phyloP scores from a whole-genome alignment of 768 basidiomycete species.

The Auricularia cornea region DNA sequence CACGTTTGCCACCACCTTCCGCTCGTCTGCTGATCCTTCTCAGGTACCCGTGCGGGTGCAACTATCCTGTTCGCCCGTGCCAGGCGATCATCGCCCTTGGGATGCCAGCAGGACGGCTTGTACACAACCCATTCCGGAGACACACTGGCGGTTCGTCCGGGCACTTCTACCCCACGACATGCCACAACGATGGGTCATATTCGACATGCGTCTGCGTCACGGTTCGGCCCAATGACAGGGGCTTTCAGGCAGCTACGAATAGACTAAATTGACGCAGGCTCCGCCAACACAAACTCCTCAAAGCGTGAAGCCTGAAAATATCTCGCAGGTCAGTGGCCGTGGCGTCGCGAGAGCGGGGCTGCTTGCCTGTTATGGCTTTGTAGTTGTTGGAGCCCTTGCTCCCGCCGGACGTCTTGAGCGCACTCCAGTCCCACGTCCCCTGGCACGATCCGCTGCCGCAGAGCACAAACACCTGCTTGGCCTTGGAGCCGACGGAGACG shows the following conservation, averaged over 20 bases:
- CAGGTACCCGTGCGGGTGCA: no score
- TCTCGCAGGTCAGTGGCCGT: no score
- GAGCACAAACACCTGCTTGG: conserved; percentile 42
- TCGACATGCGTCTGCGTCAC: conserved; percentile 27
- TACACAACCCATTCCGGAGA: no score
- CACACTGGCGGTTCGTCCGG: conserved; percentile 20
- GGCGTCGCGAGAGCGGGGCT: no score
- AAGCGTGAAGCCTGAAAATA: no score
- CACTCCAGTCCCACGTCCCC: conserved; percentile 41
- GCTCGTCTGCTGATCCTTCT: conserved; percentile 1
- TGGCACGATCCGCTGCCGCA: conserved; percentile 44
- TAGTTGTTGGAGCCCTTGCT: conserved; percentile 23
- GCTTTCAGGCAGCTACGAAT: no score
- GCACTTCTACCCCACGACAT: conserved; percentile 19
- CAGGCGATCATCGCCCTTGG: no score
- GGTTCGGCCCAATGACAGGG: no score
- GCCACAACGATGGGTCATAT: conserved; percentile 27
- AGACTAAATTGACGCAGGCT: no score
- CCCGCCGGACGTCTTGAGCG: conserved; percentile 38
- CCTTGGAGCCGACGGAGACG: conserved; percentile 35
- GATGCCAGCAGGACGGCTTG: no score
- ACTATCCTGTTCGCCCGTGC: no score
- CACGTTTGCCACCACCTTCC: conserved; percentile 21
- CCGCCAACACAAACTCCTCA: no score
- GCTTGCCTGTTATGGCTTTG: not conserved